Evolutionary conservation across 148 eudicot species (phyloP).

Genomic region (Nepenthes mirabilis): DNA sequence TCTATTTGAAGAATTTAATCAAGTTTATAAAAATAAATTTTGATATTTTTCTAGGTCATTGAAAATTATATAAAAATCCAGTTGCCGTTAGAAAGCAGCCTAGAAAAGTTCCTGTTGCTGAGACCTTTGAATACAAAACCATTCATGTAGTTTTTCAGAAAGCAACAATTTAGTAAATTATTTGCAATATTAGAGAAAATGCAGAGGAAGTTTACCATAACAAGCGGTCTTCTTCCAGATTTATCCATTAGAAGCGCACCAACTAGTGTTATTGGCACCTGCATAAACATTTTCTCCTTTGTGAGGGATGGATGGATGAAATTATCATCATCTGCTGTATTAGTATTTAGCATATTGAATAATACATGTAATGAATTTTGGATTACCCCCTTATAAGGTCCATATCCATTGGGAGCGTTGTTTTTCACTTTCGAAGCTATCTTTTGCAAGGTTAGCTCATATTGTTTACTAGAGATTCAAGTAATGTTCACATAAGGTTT

Average conservation of each 20-base stretch:
- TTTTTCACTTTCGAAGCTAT: too few relatives aligned
- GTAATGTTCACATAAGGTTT: too few relatives aligned
- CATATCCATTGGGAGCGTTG: too few relatives aligned
- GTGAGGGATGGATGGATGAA: neutral
- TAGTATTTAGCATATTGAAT: too few relatives aligned
- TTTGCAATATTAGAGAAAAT: too few relatives aligned
- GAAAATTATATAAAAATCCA: constrained; percentile 30
- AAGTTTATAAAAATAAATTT: too few relatives aligned
- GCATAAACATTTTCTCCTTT: constrained; percentile 11
- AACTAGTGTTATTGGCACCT: constrained; percentile 52
- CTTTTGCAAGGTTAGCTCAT: too few relatives aligned
- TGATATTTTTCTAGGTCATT: too few relatives aligned
- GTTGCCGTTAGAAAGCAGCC: constrained; percentile 58
- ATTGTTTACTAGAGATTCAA: too few relatives aligned
- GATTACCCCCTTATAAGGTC: neutral
- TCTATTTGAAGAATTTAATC: too few relatives aligned
- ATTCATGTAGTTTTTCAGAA: neutral
- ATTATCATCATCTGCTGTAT: neutral
- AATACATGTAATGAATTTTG: too few relatives aligned
- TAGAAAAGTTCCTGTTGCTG: constrained; percentile 59
- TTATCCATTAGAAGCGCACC: constrained; percentile 69
- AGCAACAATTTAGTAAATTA: too few relatives aligned
- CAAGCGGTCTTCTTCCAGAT: constrained; percentile 73
- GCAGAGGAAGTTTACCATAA: constrained; percentile 25
- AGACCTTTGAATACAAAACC: constrained; percentile 27